Conservation (phyloP, 129 eudicot species). For the Flaveria robusta region DNA sequence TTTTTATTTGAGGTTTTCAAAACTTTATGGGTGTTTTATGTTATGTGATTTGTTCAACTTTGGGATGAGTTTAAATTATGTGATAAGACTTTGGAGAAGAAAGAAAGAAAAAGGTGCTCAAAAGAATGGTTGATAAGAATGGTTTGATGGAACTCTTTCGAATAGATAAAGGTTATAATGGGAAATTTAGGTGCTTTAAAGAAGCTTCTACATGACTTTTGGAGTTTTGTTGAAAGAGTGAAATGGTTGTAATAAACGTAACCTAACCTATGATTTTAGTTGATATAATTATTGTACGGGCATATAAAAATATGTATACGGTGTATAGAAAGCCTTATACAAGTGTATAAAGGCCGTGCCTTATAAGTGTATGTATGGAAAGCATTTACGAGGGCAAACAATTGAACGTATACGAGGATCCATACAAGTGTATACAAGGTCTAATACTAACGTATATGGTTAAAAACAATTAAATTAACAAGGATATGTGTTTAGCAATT, state of each 20-base stretch:
- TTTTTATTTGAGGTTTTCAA: background rate
- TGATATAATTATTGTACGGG: no score
- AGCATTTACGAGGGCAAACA: no score
- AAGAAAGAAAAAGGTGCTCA: constrained; percentile 6
- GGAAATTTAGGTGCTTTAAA: constrained; percentile 10
- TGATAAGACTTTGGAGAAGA: constrained; percentile 16
- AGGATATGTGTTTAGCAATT: no score
- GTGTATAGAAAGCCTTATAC: no score
- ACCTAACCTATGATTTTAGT: no score
- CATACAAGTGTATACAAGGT: no score
- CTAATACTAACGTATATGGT: no score
- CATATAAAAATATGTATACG: no score
- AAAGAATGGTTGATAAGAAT: constrained; percentile 28
- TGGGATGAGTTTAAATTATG: constrained; percentile 21
- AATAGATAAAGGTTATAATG: constrained; percentile 15
- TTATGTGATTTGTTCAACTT: constrained; percentile 25
- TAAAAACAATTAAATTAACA: no score
- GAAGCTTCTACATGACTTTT: constrained; percentile 41
- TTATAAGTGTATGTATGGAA: no score
- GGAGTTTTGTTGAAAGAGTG: background rate
- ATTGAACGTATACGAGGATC: no score
- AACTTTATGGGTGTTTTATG: constrained; percentile 8
- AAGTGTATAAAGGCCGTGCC: no score
- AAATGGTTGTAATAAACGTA: background rate
- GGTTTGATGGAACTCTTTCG: constrained; percentile 31